These are phyloP conservation scores for Trichoderma cornu-damae DNA, from an alignment of 2,329 filamentous ascomycete species.

Conservation along the genomic window DNA sequence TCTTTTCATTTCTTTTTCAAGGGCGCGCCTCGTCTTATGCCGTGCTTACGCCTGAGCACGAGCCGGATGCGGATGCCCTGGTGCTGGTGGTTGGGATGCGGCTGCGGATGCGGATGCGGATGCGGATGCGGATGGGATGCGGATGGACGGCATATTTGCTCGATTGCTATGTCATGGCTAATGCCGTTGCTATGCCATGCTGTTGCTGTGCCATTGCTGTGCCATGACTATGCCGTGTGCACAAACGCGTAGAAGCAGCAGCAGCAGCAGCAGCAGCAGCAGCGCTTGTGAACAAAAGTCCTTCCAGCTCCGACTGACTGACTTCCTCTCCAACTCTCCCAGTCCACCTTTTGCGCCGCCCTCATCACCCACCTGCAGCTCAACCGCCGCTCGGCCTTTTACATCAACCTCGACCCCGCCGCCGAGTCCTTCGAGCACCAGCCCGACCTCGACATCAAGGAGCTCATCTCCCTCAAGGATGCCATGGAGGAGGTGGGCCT, in stretches of 20 bases:
- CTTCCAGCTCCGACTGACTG: neutral
- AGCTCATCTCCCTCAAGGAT: constrained; percentile 88
- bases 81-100: neutral
- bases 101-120: neutral
- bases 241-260: too few species aligned
- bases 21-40: neutral
- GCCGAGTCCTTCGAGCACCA: constrained; percentile 88
- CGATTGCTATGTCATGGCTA: too few species aligned
- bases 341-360: constrained; percentile 91
- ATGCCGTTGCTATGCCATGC: too few species aligned
- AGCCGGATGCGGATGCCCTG: neutral
- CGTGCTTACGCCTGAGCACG: constrained; percentile 5
- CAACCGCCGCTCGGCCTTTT: constrained; percentile 90
- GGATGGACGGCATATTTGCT: too few species aligned
- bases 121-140: too few species aligned
- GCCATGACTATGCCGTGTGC: too few species aligned
- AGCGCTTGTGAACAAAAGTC: too few species aligned
- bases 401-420: constrained; percentile 96
- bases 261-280: too few species aligned
- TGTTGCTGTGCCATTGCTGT: too few species aligned
- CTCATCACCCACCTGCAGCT: constrained; percentile 90
- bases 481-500: constrained; percentile 93
- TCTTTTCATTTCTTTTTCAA: neutral
- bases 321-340: neutral
- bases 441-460: constrained; percentile 91